phyloP scores from a whole-genome alignment of 2,329 filamentous ascomycete species.

The Colletotrichum lupini region DNA sequence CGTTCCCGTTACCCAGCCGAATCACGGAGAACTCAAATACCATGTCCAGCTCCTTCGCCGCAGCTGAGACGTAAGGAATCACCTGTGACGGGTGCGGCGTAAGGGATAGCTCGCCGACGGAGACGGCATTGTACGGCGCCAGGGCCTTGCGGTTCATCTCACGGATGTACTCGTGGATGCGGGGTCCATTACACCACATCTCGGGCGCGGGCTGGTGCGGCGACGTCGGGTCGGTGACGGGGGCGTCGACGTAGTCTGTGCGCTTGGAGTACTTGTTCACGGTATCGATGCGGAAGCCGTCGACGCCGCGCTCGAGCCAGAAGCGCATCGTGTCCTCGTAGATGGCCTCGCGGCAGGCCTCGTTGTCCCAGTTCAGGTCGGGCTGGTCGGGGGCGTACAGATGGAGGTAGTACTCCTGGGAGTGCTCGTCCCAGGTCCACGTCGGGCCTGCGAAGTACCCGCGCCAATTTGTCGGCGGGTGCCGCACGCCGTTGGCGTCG shows the following conservation, averaged over 20 bases:
- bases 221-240: conserved; percentile 51
- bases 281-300: conserved; percentile 75
- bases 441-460: conserved; percentile 59
- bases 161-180: conserved; percentile 70
- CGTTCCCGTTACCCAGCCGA: conserved; percentile 62
- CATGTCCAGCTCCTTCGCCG: conserved; percentile 68
- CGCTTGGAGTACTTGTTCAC: conserved; percentile 76
- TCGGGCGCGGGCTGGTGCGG: conserved; percentile 56
- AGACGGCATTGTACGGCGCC: conserved; percentile 66
- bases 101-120: conserved; percentile 71
- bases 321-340: conserved; percentile 76
- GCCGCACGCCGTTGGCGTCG: conserved; percentile 61
- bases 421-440: conserved; percentile 63
- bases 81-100: conserved; percentile 64
- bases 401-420: conserved; percentile 65
- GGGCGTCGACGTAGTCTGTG: conserved; percentile 65
- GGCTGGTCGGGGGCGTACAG: conserved; percentile 78
- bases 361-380: conserved; percentile 82
- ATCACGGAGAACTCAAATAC: conserved; percentile 70
- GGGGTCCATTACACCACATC: conserved; percentile 70
- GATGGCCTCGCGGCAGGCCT: conserved; percentile 72
- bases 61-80: conserved; percentile 64
- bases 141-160: conserved; percentile 68
- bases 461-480: conserved; percentile 70
- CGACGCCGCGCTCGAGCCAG: conserved; percentile 77